Percentiles rank a stretch among this genome's conserved stretches.
These are phyloP conservation scores for Cercophora scortea DNA, from an alignment of 495 filamentous ascomycete genomes.

Conservation along the genomic window DNA sequence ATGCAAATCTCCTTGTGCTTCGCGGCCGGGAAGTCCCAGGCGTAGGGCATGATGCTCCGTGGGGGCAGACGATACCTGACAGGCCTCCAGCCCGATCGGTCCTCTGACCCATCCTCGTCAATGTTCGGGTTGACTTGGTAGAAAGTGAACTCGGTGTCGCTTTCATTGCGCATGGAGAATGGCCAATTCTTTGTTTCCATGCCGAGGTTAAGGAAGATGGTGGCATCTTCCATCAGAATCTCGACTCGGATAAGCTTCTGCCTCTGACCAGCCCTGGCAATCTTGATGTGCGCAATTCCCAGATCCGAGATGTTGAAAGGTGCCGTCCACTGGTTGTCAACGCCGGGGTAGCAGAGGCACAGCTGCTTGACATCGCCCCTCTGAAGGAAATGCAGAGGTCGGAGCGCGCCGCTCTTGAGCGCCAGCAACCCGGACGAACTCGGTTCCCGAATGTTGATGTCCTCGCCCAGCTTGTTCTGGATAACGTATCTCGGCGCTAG, in stretches of 20 bases:
- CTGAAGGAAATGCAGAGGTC: conserved; percentile 81
- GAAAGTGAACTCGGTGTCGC: conserved; percentile 91
- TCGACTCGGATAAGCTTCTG: conserved; percentile 85
- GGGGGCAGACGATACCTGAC: conserved; percentile 90
- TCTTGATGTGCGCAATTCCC: conserved; percentile 84
- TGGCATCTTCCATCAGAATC: conserved; percentile 82
- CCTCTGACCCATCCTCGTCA: conserved; percentile 78
- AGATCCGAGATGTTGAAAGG: conserved; percentile 95
- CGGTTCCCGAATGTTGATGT: conserved; percentile 82
- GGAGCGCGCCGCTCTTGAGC: conserved; percentile 64
- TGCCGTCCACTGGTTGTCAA: conserved; percentile 97
- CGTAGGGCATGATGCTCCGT: conserved; percentile 97
- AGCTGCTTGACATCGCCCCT: conserved; percentile 75
- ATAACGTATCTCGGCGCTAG: conserved; percentile 89
- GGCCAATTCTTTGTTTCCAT: conserved; percentile 92
- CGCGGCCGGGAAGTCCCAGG: conserved; percentile 97
- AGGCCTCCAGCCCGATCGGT: conserved; percentile 76
- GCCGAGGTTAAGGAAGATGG: conserved; percentile 85
- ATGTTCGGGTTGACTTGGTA: conserved; percentile 67
- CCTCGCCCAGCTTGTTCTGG: conserved; percentile 85
- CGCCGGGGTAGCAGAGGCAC: conserved; percentile 84
- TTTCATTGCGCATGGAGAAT: conserved; percentile 97
- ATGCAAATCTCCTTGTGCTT: conserved; percentile 90
- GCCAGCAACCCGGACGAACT: conserved; percentile 73
- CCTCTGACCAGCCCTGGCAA: conserved; percentile 80